Evolutionary conservation across 2,329 filamentous ascomycete genomes (phyloP).

Genomic region (Dothistroma septosporum): DNA sequence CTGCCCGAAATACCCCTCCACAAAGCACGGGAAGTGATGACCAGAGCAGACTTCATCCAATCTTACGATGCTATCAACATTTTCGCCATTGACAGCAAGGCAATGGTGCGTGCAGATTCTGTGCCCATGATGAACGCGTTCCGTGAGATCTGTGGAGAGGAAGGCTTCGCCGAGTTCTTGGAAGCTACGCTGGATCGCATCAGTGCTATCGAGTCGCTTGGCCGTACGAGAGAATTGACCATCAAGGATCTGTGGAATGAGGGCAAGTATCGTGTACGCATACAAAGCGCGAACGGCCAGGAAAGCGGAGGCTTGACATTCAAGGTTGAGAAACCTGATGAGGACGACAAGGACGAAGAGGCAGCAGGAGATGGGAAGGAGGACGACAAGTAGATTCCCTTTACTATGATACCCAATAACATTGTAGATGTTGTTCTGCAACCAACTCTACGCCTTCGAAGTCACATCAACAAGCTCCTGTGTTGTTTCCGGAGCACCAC

Average conservation of each 20-base stretch:
- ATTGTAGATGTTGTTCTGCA: neutral
- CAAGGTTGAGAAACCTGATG: slow-evolving; percentile 36
- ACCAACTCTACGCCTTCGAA: neutral
- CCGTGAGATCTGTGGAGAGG: slow-evolving; percentile 69
- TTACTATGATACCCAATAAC: neutral
- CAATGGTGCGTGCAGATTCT: slow-evolving; percentile 84
- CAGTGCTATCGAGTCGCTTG: slow-evolving; percentile 85
- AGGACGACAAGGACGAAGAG: slow-evolving; percentile 24
- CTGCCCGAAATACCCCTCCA: slow-evolving; percentile 79
- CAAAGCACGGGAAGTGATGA: slow-evolving; percentile 87
- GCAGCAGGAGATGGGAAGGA: neutral
- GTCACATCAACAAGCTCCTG: neutral
- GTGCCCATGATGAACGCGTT: slow-evolving; percentile 97
- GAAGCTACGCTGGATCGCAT: slow-evolving; percentile 82
- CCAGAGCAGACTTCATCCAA: slow-evolving; percentile 86
- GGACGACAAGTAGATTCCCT: neutral
- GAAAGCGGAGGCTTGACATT: slow-evolving; percentile 48
- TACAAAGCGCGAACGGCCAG: slow-evolving; percentile 45
- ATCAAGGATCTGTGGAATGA: slow-evolving; percentile 89
- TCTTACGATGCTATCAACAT: slow-evolving; percentile 90
- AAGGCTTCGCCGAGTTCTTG: slow-evolving; percentile 77
- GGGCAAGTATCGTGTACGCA: slow-evolving; percentile 68
- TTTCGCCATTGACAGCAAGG: slow-evolving; percentile 85
- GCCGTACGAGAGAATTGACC: slow-evolving; percentile 88
- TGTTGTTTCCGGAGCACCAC: neutral